Evolutionary conservation across 371 early-diverging fungal species (phyloP), one percentile per base, ranked within the genome.

Genomic region (Rhizomucor pusillus): DNA sequence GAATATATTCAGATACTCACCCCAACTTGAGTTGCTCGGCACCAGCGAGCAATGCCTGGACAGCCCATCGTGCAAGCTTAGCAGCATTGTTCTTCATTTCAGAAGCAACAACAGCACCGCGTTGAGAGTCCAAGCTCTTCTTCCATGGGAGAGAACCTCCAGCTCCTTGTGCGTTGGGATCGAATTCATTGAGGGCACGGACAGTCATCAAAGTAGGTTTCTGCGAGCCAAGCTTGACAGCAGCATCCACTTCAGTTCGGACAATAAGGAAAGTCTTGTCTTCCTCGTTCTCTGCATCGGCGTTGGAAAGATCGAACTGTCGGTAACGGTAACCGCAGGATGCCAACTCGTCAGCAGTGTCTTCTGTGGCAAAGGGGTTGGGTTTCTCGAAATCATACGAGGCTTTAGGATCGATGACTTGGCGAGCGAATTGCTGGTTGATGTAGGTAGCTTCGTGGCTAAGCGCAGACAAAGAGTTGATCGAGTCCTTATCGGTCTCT

Each of bases 31-130:
- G 68, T 72, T 92, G 90, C 48, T 94, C 92, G 13, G 89, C 91
- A 43, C 88, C 94, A 46, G 93, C 86, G 50, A 98, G 81, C 48
- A 95, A 67, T 47, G 88, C 86, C 76, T 97, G 95, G 50, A 92
- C 81, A 20, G 94, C 90, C 97, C 97, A 97, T 59, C 94, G 85
- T 25, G 93, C 90, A 37, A 98, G 82, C 73, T 96, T 95, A 79
- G 90, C 88, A 56, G 90, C 88, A 82, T 98, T 97, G 83, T 95
- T 97, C 83, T 91, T 94, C 87, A 96, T 92, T 71, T 97, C 99
- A 36, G 94, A 92, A 16, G 96, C 96, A 54, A 96, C 90, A 34
- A 97, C 93, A 43, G 97, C 97, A 67, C 96, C 99, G 57, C 97
- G 90, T 71, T 94, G 94, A 35, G 91, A 77, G 78, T 95, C 99